Evolutionary conservation across 768 basidiomycete genomes (phyloP), one percentile per base, ranked within the genome.

Genomic region (Lentinula guzmanii): DNA sequence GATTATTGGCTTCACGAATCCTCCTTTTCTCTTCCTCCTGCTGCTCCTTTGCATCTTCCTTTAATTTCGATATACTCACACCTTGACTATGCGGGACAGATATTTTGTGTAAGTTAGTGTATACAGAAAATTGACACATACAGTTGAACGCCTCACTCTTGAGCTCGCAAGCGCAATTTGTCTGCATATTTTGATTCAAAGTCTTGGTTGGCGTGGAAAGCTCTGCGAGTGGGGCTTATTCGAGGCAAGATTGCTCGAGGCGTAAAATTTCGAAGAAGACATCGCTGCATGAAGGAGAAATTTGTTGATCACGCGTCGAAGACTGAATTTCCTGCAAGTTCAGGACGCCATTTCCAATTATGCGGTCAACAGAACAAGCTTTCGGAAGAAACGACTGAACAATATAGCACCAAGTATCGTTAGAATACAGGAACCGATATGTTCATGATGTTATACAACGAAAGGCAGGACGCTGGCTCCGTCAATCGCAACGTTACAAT

Each of bases 171-270:
- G 50, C 78, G 82, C 41, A 95, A 72, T 69, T 89, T 90, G 62
- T 87, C 82, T 13, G 84, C 81, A 69, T 95, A 94, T 68, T 83
- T 87, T 34, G 75, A 68, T 63, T 76, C 72, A 59, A 79, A 76
- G 61, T 66, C 58, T 18, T 51, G 21, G 5, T 18, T 18, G 2
- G 45, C n/a, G 33, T 60, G 51, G 6, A 60, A 21, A 15, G 34
- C 41, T 18, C 59, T 46, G 18, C 37, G 37, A n/a, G 45, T 16
- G 9, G 11, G 7, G 15, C 7, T 28, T 6, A 46, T 28, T 39
- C 58, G 37, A 42, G 50, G 37, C 2, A 41, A 10, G 21, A 34
- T 8, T 42, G 35, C 15, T 4, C 59, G 51, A 51, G 39, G 37
- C 39, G 59, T 21, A 2, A 39, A 50, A 43, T 41, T 51, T 31